Base-by-base conservation (phyloP, 2,329 filamentous ascomycete genomes). In the Exserohilum rostratum region DNA sequence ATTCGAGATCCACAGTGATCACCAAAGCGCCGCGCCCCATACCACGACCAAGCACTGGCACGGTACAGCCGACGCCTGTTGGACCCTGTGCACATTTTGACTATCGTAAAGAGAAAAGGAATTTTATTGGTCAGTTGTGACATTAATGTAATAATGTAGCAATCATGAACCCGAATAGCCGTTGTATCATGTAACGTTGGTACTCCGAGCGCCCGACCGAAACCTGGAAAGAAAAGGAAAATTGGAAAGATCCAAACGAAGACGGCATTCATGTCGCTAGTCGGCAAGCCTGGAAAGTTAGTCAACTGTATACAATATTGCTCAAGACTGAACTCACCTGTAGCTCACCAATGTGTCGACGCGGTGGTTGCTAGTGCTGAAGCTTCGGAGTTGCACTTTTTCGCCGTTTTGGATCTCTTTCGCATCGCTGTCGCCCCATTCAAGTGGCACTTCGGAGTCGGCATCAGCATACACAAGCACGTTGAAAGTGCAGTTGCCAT, bases 341-440 rank as follows among this genome's bases (percentile, higher is more conserved):
- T 99, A 99, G 79, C 92, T 97, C 51, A 99, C 95, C 62, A 98
- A 78, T 0, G 95, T 99, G 72, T 97, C 95, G 22, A 99, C 93
- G 20, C 90, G 86, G 76, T 99, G 95, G 68, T 88, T 96, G 62
- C 89, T 92, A 13, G 95, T 99, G 76, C 93, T 97, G 80, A 98
- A 99, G 62, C 93, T 96, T 57, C 95, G 85, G 71, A 99, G 79
- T 79, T 97, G 93, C 27, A 99, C 95, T 72, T 95, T 92, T 81
- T 99, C 95, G 37, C 91, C 93, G 67, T 95, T 90, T 72, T 88
- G 83, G 64, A 99, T 97, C 81, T 99, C 95, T 80, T 96, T 97
- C 50, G 93, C 93, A 76, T 98, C 95, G 65, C 91, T 96, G 78
- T 99, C 95, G 42, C 95, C 95, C 95, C 95, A 99, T 76, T 99